Conservation (phyloP, 441 rosid genomes). For the Macaranga tanarius region DNA sequence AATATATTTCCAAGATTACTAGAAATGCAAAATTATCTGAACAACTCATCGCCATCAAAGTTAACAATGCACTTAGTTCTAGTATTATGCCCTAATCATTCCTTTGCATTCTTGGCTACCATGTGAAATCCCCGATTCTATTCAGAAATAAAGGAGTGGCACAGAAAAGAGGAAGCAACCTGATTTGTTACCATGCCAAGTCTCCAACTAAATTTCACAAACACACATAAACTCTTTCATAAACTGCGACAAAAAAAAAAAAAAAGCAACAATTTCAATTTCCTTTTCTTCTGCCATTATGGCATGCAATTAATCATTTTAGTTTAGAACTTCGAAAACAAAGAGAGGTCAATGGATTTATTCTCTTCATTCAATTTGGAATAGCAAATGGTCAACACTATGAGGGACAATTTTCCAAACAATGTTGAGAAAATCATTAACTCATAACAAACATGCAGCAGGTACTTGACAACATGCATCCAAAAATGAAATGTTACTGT, state of each 20-base stretch:
- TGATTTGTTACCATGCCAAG: not conserved
- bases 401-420: not conserved
- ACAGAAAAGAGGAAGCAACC: not conserved
- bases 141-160: not conserved
- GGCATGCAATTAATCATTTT: not conserved
- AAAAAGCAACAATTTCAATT: not conserved
- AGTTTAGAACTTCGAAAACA: not conserved
- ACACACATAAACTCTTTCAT: not conserved
- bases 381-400: not conserved
- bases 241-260: not conserved
- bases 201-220: not conserved
- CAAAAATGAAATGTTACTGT: not conserved
- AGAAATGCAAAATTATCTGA: not conserved
- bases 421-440: not conserved
- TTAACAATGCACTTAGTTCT: not conserved
- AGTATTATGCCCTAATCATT: not conserved
- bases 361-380: not conserved
- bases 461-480: not conserved
- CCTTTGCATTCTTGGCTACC: not conserved
- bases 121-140: not conserved
- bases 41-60: not conserved
- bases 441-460: not conserved
- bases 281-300: not conserved
- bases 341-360: not conserved
- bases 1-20: not conserved